Percentiles rank a stretch among this genome's conserved stretches.
Evolutionary conservation across 768 basidiomycete species (phyloP).

Genomic region (Termitomyces sp.): DNA sequence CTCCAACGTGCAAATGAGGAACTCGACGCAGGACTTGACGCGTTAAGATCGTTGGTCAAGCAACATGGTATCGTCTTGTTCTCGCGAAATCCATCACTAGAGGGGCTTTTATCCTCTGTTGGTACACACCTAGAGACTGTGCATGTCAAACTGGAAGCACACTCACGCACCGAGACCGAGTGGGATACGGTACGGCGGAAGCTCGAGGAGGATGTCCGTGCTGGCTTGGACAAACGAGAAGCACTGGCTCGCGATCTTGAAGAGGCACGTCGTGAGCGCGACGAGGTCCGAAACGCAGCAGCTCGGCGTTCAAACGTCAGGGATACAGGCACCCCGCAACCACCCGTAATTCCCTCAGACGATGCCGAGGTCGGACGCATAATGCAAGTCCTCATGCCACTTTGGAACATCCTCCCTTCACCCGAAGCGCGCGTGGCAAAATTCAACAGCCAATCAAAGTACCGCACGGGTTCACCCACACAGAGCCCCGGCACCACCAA

Average conservation of each 20-base stretch:
- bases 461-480: conserved; percentile 43
- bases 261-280: conserved; percentile 46
- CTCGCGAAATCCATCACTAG: conserved; percentile 46
- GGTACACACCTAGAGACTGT: conserved; percentile 49
- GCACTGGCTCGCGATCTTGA: conserved; percentile 49
- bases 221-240: conserved; percentile 44
- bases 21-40: conserved; percentile 44
- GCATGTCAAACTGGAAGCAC: conserved; percentile 37
- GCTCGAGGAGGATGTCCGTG: conserved; percentile 47
- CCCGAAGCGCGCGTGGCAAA: conserved; percentile 76
- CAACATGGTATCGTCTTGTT: conserved; percentile 54
- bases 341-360: conserved; percentile 13
- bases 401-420: conserved; percentile 84
- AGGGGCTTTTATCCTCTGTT: conserved; percentile 45
- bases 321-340: conserved; percentile 10
- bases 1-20: conserved; percentile 39
- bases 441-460: conserved; percentile 41
- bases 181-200: conserved; percentile 42
- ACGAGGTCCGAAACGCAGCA: conserved; percentile 37
- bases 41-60: conserved; percentile 49
- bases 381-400: conserved; percentile 57
- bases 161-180: conserved; percentile 40
- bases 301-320: conserved; percentile 1
- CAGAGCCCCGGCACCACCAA: conserved; percentile 6
- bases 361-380: conserved; percentile 48